Percentiles rank a stretch among this genome's conserved stretches.
These are phyloP conservation scores for Phylloporus scabripes DNA, from an alignment of 768 basidiomycete species.

Conservation along the genomic window DNA sequence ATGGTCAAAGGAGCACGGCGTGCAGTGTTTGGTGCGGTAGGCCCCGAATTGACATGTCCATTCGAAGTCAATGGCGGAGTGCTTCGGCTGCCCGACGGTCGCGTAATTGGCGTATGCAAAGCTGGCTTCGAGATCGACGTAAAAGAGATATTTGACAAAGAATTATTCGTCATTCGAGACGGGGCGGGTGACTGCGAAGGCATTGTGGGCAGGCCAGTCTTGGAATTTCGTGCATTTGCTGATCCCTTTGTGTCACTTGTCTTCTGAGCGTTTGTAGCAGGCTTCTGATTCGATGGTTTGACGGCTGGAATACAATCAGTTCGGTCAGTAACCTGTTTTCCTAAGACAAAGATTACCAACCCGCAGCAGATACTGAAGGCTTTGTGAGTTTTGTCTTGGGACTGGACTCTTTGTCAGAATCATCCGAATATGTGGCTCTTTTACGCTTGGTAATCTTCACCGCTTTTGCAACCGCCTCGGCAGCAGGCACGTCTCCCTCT, in stretches of 20 bases:
- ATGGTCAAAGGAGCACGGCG: slow-evolving; percentile 1
- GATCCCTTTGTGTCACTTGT: slow-evolving; percentile 4
- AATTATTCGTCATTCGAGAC: slow-evolving; percentile 17
- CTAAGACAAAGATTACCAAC: slow-evolving; percentile 9
- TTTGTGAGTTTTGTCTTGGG: slow-evolving; percentile 16
- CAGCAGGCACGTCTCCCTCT: slow-evolving; percentile 28
- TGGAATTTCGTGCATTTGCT: background rate
- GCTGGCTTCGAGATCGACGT: background rate
- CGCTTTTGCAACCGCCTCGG: slow-evolving; percentile 6
- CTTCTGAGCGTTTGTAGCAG: slow-evolving; percentile 2
- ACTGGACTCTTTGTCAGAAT: slow-evolving; percentile 15
- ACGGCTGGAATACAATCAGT: slow-evolving; percentile 11
- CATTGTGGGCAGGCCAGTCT: background rate
- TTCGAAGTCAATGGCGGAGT: background rate
- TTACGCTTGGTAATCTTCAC: slow-evolving; percentile 24
- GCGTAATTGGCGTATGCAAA: background rate
- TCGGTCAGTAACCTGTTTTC: background rate
- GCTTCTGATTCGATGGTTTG: slow-evolving; percentile 8
- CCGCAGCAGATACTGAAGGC: slow-evolving; percentile 1
- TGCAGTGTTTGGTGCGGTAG: background rate
- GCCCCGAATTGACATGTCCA: background rate
- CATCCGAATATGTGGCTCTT: slow-evolving; percentile 20
- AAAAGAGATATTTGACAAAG: slow-evolving; percentile 10
- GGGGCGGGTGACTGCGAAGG: slow-evolving; percentile 3
- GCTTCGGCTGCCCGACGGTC: background rate